Conservation (phyloP, 176 grass and related monocot species). For the Triticum urartu region DNA sequence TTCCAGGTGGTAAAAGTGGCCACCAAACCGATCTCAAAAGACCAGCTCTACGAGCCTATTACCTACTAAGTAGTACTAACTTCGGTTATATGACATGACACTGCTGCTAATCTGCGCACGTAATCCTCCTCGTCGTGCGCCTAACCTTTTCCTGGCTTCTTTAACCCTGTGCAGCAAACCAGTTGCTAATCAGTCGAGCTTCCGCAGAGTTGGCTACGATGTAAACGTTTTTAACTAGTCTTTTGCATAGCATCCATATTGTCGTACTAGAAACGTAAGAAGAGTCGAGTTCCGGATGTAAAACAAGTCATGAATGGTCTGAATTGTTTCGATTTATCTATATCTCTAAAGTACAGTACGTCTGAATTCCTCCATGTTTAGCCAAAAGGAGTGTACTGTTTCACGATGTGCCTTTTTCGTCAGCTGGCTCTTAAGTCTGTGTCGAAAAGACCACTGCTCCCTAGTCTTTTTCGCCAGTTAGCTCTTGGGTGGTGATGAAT, state of each 20-base stretch:
- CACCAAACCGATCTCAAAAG: slow-evolving; percentile 14
- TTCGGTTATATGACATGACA: slow-evolving; percentile 36
- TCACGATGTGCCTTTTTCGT: not conserved
- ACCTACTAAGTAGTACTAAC: not conserved
- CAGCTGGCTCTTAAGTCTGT: not conserved
- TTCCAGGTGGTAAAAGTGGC: slow-evolving; percentile 53
- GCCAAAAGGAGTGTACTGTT: not conserved
- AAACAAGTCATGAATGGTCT: no score
- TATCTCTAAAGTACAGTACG: not conserved
- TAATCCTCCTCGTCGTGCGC: not conserved
- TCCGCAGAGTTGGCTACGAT: no score
- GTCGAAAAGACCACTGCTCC: not conserved
- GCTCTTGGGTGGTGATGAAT: not conserved
- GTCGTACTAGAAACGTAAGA: not conserved
- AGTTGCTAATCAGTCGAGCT: no score
- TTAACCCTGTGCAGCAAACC: no score
- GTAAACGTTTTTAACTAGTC: no score
- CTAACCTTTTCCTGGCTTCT: not conserved
- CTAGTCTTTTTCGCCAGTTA: not conserved
- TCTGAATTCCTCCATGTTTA: not conserved
- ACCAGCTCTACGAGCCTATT: not conserved
- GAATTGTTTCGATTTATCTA: not conserved
- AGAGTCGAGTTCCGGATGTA: not conserved
- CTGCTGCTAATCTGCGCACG: not conserved
- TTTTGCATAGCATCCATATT: no score